These are phyloP conservation scores for Lactarius deliciosus DNA, from an alignment of 768 basidiomycete genomes.

Conservation along the genomic window DNA sequence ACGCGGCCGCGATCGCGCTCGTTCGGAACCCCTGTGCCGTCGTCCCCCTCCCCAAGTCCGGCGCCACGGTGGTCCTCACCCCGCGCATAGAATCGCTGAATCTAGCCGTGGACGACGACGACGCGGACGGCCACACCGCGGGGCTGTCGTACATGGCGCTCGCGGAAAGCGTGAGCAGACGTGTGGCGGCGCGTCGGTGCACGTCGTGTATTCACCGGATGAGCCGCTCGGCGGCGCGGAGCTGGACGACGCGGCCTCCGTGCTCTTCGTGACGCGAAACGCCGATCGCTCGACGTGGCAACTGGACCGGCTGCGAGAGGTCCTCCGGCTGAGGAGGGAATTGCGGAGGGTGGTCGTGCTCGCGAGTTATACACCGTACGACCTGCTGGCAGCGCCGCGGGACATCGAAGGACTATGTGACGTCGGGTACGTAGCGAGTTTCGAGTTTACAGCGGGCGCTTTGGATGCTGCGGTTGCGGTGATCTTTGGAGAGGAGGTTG, in stretches of 20 bases:
- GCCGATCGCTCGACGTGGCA: slow-evolving; percentile 62
- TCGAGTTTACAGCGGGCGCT: slow-evolving; percentile 57
- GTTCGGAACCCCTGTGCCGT: slow-evolving; percentile 42
- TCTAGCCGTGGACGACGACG: no score
- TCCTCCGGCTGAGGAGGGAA: slow-evolving; percentile 32
- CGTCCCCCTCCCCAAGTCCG: slow-evolving; percentile 37
- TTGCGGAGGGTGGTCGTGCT: slow-evolving; percentile 47
- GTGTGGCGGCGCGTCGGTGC: slow-evolving; percentile 38
- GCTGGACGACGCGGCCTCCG: slow-evolving; percentile 25
- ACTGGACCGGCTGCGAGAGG: slow-evolving; percentile 39
- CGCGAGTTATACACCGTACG: slow-evolving; percentile 68
- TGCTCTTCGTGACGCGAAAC: slow-evolving; percentile 60
- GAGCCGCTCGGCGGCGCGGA: slow-evolving; percentile 21
- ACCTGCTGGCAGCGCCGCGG: slow-evolving; percentile 40
- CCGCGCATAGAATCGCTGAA: slow-evolving; percentile 52
- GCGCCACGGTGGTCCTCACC: slow-evolving; percentile 46
- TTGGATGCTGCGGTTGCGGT: slow-evolving; percentile 46
- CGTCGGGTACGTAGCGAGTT: slow-evolving; percentile 48
- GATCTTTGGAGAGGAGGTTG: slow-evolving; percentile 42
- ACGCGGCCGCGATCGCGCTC: slow-evolving; percentile 48
- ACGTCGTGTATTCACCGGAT: slow-evolving; percentile 46
- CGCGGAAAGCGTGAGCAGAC: slow-evolving; percentile 40
- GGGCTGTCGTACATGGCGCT: slow-evolving; percentile 56
- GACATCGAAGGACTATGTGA: slow-evolving; percentile 32
- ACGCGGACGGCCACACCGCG: slow-evolving; percentile 31